A percentile compares a stretch with the other conserved stretches of the same genome.
Conservation (phyloP, 192 early-diverging fungal species). For the Mortierella antarctica region DNA sequence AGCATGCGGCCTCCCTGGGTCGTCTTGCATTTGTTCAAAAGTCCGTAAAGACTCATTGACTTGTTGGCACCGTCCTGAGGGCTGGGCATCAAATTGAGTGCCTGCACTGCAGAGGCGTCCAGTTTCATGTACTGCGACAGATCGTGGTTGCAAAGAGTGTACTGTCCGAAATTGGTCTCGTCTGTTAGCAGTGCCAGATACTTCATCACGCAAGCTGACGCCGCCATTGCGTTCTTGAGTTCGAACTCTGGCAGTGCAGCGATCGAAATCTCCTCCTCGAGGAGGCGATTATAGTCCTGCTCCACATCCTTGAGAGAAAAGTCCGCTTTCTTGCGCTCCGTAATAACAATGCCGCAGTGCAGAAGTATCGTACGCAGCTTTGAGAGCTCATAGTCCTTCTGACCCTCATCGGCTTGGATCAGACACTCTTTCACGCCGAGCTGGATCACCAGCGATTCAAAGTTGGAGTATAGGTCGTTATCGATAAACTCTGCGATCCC, state of each 20-base stretch:
- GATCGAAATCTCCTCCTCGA: slow-evolving; percentile 74
- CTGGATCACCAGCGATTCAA: slow-evolving; percentile 95
- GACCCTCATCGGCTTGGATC: slow-evolving; percentile 64
- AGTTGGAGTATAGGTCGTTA: slow-evolving; percentile 91
- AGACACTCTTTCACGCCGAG: slow-evolving; percentile 94
- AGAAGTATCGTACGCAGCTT: slow-evolving; percentile 79
- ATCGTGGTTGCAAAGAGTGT: slow-evolving; percentile 75
- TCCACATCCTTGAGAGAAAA: slow-evolving; percentile 83
- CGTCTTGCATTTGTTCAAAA: slow-evolving; percentile 92
- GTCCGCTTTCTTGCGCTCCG: slow-evolving; percentile 70
- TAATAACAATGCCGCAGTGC: slow-evolving; percentile 82
- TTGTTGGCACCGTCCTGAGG: slow-evolving; percentile 70
- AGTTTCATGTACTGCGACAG: slow-evolving; percentile 92
- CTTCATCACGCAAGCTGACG: slow-evolving; percentile 76
- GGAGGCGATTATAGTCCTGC: slow-evolving; percentile 86
- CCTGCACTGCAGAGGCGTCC: slow-evolving; percentile 89
- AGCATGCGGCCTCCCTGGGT: slow-evolving; percentile 86
- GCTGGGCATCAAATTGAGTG: slow-evolving; percentile 87
- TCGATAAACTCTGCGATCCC: slow-evolving; percentile 93
- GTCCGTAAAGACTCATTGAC: slow-evolving; percentile 72
- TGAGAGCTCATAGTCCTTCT: slow-evolving; percentile 72
- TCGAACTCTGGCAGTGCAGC: slow-evolving; percentile 78
- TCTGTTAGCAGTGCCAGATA: slow-evolving; percentile 79
- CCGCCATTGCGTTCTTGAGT: slow-evolving; percentile 74
- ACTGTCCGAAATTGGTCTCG: slow-evolving; percentile 84